Evolutionary conservation across 306 rosid genomes (phyloP).

Genomic region (Casuarina cunninghamiana): DNA sequence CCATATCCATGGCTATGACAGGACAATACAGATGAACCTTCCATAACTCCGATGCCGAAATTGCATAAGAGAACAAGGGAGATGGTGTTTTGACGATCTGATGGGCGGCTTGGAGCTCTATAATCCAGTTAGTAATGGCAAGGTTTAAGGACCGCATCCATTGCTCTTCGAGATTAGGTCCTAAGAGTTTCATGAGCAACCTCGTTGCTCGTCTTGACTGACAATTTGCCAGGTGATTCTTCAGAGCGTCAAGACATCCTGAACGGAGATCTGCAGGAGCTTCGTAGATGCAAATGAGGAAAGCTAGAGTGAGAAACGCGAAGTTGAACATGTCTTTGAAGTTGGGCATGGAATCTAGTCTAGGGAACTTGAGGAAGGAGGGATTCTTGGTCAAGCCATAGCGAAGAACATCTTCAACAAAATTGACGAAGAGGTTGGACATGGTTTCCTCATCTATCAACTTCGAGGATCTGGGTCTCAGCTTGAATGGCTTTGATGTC

Average conservation of each 20-base stretch:
- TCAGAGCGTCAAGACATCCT: constrained; percentile 48
- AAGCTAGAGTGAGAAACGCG: constrained; percentile 59
- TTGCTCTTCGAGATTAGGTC: constrained; percentile 76
- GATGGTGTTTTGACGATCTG: constrained; percentile 56
- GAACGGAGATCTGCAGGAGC: constrained; percentile 64
- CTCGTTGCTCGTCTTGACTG: constrained; percentile 53
- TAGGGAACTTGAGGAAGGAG: constrained; percentile 50
- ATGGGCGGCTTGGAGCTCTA: constrained; percentile 51
- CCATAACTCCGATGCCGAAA: constrained; percentile 70
- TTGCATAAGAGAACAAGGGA: constrained; percentile 67
- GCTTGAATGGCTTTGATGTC: constrained; percentile 71
- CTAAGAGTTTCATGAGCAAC: constrained; percentile 64
- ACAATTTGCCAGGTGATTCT: constrained; percentile 41
- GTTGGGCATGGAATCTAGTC: constrained; percentile 43
- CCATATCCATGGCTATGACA: constrained; percentile 66
- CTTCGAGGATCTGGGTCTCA: constrained; percentile 26
- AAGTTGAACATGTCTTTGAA: constrained; percentile 61
- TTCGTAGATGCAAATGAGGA: constrained; percentile 82
- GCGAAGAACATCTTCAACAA: constrained; percentile 64
- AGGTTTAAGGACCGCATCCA: constrained; percentile 94
- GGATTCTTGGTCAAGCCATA: constrained; percentile 61
- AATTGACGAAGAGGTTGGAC: constrained; percentile 54
- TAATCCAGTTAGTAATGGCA: constrained; percentile 81
- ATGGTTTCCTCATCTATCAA: constrained; percentile 43
- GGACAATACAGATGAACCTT: constrained; percentile 89